These are phyloP conservation scores for Saccharomycopsis lassenensis DNA, from an alignment of 805 yeast genomes.

Conservation along the genomic window DNA sequence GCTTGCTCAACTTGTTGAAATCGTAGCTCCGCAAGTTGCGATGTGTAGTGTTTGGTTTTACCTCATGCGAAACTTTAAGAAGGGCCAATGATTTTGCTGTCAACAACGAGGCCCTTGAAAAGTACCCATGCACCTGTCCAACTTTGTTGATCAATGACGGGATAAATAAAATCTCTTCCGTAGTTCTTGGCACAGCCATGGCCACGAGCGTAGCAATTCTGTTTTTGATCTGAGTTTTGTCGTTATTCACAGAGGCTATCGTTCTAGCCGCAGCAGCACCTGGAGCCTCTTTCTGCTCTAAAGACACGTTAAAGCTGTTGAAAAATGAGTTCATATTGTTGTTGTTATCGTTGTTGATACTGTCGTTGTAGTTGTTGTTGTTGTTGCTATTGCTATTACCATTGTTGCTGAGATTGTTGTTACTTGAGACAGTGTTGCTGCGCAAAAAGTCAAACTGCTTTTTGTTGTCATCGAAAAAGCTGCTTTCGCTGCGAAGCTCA, in stretches of 20 bases:
- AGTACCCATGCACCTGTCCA: conserved; percentile 61
- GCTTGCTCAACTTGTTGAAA: conserved; percentile 27
- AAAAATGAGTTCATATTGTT: conserved; percentile 6
- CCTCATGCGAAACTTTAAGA: conserved; percentile 36
- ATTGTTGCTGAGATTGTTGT: conserved; percentile 21
- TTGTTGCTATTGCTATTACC: conserved; percentile 4
- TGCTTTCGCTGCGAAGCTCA: conserved; percentile 13
- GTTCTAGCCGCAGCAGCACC: conserved; percentile 66
- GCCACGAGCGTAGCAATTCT: conserved; percentile 52
- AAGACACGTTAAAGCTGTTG: conserved; percentile 29
- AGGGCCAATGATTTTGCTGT: conserved; percentile 66
- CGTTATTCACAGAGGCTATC: conserved; percentile 12
- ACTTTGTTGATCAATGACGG: conserved; percentile 62
- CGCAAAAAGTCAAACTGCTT: conserved; percentile 11
- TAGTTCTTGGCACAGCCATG: conserved; percentile 62
- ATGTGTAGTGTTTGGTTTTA: conserved; percentile 14
- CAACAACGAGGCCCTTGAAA: conserved; percentile 56
- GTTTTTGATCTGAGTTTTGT: conserved; percentile 30
- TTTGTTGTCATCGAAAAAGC: conserved; percentile 14
- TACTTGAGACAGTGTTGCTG: conserved; percentile 21
- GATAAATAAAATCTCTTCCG: conserved; percentile 66
- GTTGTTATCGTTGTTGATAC: neutral
- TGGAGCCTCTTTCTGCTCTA: conserved; percentile 63
- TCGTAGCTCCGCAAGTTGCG: conserved; percentile 27
- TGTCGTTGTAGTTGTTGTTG: conserved; percentile 1